Conservation (phyloP, 345 rosid species). For the Brassica napus region DNA sequence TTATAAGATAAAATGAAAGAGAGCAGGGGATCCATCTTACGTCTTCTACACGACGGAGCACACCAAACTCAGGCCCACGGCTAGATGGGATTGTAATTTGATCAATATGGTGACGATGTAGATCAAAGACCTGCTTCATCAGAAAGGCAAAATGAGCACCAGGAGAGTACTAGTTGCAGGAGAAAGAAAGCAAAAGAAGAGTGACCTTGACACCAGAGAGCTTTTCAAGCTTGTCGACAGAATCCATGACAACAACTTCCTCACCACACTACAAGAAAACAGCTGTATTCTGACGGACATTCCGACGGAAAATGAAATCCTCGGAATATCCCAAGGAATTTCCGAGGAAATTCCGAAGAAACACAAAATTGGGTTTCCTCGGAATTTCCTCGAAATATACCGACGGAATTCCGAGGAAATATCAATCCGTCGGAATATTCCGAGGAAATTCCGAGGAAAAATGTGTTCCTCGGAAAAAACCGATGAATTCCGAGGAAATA, state of each 20-base stretch:
- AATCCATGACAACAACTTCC: conserved; percentile 38
- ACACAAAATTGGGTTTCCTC: too few relatives aligned
- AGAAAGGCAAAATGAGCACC: conserved; percentile 22
- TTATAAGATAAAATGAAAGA: conserved; percentile 6
- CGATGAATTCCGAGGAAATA: too few relatives aligned
- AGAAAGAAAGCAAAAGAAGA: background rate
- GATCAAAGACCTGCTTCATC: conserved; percentile 70
- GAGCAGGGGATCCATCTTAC: conserved; percentile 50
- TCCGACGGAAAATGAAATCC: too few relatives aligned
- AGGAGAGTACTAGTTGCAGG: background rate
- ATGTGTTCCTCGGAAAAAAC: too few relatives aligned
- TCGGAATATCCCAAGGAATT: too few relatives aligned
- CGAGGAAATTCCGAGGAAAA: too few relatives aligned
- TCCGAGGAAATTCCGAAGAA: too few relatives aligned
- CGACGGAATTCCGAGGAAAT: too few relatives aligned
- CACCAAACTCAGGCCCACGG: conserved; percentile 79
- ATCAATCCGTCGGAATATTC: too few relatives aligned
- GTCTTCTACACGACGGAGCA: conserved; percentile 86
- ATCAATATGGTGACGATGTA: conserved; percentile 95
- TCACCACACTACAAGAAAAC: background rate
- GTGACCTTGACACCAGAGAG: conserved; percentile 61
- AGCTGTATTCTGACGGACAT: too few relatives aligned
- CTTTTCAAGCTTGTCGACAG: conserved; percentile 78
- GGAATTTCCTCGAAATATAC: too few relatives aligned
- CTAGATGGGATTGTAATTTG: conserved; percentile 79